Base-by-base conservation (phyloP, 176 grass and related monocot species). In the Melocanna baccifera region DNA sequence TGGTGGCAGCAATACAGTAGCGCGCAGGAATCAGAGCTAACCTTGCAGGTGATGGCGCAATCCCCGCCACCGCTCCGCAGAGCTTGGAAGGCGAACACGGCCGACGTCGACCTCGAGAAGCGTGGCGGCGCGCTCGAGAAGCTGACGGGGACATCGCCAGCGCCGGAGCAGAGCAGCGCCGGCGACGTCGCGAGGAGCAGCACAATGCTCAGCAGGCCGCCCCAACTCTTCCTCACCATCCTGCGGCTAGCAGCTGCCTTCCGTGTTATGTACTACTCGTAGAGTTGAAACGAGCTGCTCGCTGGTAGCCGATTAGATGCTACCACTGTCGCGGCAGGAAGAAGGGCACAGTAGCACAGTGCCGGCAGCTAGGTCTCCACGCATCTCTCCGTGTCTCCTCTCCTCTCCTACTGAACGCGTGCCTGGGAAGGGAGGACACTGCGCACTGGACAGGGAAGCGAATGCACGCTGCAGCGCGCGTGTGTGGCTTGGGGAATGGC, bases 1-100 rank as follows among this genome's bases (percentile, higher is more conserved):
- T 2, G 9, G 2, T n/a, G 14, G 25, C 2, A 29, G 8, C 4
- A 34, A 34, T 34, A 34, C 34, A 34, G 34, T 36, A 36, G 34
- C 34, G 34, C 34, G 34, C 34, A 36, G 34, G 34, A 36, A 36
- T 36, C 23, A 23, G n/a, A 76, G 81, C 79, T 26, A 62, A 96
- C 96, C 96, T 90, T 87, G 88, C 93, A 98, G 85, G 65, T 87
- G 76, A 94, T 16, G 80, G 41, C n/a, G 53, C 93, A 98, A 40
- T 84, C 84, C 47, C 46, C 67, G 3, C 91, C 85, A 36, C 55
- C 51, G 59, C 56, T 86, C 69, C 69, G 85, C 62, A 53, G 46
- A 37, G 86, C 91, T 10, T 87, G 87, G 76, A 98, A 93, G 52
- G 74, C 82, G 83, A 98, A 98, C 57, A 67, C 34, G 3, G 93